Conservation (phyloP, 768 basidiomycete genomes). For the Rhizopogon sp. region DNA sequence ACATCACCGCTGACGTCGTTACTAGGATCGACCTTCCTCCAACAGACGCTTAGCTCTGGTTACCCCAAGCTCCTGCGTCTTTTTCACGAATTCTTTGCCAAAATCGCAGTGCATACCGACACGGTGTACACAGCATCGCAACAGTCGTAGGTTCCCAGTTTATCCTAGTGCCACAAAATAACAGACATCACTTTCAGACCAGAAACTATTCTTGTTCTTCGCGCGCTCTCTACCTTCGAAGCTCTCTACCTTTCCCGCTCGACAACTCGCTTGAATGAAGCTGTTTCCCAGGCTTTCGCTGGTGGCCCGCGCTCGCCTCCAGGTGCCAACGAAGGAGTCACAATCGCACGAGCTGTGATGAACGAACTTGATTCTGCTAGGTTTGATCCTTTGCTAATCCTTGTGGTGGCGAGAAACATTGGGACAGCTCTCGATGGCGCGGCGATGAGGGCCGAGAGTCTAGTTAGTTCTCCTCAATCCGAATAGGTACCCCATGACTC, state of each 20-base stretch:
- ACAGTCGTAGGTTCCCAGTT: constrained; percentile 59
- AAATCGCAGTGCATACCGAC: constrained; percentile 93
- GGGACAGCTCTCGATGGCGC: constrained; percentile 66
- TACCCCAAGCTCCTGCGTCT: constrained; percentile 86
- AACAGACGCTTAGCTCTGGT: constrained; percentile 80
- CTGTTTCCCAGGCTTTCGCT: constrained; percentile 69
- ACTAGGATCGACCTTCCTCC: constrained; percentile 82
- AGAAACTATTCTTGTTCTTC: constrained; percentile 85
- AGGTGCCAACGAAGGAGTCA: constrained; percentile 68
- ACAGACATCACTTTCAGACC: constrained; percentile 47
- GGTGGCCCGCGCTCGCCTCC: constrained; percentile 68
- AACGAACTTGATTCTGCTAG: constrained; percentile 93
- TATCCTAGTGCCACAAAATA: neutral
- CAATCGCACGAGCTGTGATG: constrained; percentile 68
- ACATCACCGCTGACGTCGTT: neutral
- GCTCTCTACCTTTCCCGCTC: constrained; percentile 84
- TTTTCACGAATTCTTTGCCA: constrained; percentile 96
- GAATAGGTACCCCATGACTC: neutral
- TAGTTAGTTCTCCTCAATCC: constrained; percentile 44
- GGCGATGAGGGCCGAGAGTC: constrained; percentile 52
- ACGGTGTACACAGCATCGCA: constrained; percentile 80
- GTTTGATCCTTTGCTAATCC: constrained; percentile 87
- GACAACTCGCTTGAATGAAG: constrained; percentile 78
- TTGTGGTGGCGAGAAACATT: constrained; percentile 72
- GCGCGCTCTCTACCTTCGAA: constrained; percentile 81